These are phyloP conservation scores for Fraxinus sp. DNA, from an alignment of 305 asterid species.

Conservation along the genomic window DNA sequence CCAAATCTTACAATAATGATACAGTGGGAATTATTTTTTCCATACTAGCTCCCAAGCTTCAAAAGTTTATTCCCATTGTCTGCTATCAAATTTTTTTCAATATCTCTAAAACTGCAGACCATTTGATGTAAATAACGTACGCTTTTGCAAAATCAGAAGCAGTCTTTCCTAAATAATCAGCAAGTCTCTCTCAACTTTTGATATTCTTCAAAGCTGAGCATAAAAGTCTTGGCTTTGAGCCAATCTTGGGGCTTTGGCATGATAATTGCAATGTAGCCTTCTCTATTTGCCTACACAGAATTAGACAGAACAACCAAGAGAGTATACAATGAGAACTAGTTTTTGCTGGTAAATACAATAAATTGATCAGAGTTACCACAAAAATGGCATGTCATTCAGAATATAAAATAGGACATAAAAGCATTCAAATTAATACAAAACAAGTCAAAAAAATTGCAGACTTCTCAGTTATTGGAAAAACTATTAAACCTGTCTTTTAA, in stretches of 20 bases:
- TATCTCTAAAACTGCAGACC: not conserved
- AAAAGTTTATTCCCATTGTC: not conserved
- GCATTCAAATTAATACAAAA: not conserved
- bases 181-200: slow-evolving; percentile 42
- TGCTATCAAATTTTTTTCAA: not conserved
- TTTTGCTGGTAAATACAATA: not conserved
- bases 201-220: slow-evolving; percentile 48
- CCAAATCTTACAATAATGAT: not conserved
- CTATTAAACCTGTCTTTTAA: not conserved
- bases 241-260: slow-evolving; percentile 92
- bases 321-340: not conserved
- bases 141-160: slow-evolving; percentile 2
- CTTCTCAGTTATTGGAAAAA: not conserved
- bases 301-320: slow-evolving; percentile 6
- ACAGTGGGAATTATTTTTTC: not conserved
- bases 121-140: not conserved
- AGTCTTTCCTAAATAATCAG: slow-evolving; percentile 15
- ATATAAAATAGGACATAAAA: not conserved
- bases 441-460: not conserved
- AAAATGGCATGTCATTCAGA: not conserved
- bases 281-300: slow-evolving; percentile 68
- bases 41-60: not conserved
- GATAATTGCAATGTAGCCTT: slow-evolving; percentile 84
- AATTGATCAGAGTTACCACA: not conserved
- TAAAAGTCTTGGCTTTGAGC: slow-evolving; percentile 66